Evolutionary conservation across 371 early-diverging fungal species (phyloP).

Genomic region (Rhizopus stolonifer): DNA sequence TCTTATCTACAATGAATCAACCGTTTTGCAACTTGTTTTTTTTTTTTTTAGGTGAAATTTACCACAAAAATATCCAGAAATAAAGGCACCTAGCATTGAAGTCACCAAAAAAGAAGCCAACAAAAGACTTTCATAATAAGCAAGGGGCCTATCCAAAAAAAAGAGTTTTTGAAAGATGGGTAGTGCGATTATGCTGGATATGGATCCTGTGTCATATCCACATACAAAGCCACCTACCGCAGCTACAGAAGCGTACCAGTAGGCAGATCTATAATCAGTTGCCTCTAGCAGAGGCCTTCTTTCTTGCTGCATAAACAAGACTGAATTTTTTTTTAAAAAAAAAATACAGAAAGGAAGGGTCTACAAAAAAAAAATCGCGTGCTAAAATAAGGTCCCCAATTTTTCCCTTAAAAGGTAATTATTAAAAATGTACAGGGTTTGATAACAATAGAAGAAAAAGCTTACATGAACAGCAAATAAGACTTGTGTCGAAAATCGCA

Average conservation of each 20-base stretch:
- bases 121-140: conserved; percentile 45
- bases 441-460: too few relatives aligned
- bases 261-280: background rate
- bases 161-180: conserved; percentile 22
- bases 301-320: background rate
- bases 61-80: conserved; percentile 46
- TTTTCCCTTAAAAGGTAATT: too few relatives aligned
- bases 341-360: background rate
- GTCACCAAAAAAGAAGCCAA: conserved; percentile 42
- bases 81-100: conserved; percentile 38
- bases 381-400: too few relatives aligned
- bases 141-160: conserved; percentile 3
- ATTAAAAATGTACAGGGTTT: too few relatives aligned
- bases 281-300: background rate
- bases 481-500: too few relatives aligned
- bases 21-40: too few relatives aligned
- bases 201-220: conserved; percentile 21
- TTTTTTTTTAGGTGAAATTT: background rate
- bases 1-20: conserved; percentile 22
- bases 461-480: too few relatives aligned
- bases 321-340: conserved; percentile 1
- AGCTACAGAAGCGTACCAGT: conserved; percentile 10
- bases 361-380: background rate
- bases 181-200: conserved; percentile 16
- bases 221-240: conserved; percentile 18